Evolutionary conservation across 139 green algal species (phyloP), one percentile per base, ranked within the genome.

Genomic region (Eudorina sp.): DNA sequence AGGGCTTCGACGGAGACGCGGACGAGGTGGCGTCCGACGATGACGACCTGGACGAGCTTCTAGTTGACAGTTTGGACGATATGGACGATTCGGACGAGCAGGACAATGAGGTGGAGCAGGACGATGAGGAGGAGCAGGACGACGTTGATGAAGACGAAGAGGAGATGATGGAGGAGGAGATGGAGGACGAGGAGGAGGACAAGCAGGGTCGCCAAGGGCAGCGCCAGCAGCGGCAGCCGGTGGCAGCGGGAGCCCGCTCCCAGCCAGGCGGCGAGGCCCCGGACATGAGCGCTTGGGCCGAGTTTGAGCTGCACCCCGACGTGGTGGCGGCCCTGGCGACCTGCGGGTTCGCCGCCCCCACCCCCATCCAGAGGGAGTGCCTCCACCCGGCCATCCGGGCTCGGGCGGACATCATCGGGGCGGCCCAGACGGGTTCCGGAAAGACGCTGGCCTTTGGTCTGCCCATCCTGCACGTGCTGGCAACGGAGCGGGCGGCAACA

Each of bases 391-490:
- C 96, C 38, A 93, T 97, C 13, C 87, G 91, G 3, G 93, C 96
- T 51, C 83, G 94, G 0, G 85, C 90, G 0, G 98, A 99, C 89
- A 85, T 99, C 13, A 96, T 99, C 74, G 98, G 98, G 2, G 98
- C 98, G 1, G 98, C 98, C 7, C 96, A 99, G 90, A 99, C 98
- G 9, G 98, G 98, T 18, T 98, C 94, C 48, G 98, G 98, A n/a
- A 99, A 99, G 92, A 99, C 98, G 6, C 94, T 99, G 53, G 98
- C 98, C 0, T 99, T 99, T 88, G 98, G 95, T 0, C 91, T 99
- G 70, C 98, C 98, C 53, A 99, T 99, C 53, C 58, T 99, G 74
- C 94, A 99, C 73, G 60, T 95, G 55, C 92, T 99, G 84, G 82
- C 82, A 45, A 92, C 36, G 60, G 89, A 34, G 88, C 94, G 53